These are phyloP conservation scores for Ophiocordyceps camponoti-leonardi DNA, from an alignment of 2,329 filamentous ascomycete genomes.

Conservation along the genomic window DNA sequence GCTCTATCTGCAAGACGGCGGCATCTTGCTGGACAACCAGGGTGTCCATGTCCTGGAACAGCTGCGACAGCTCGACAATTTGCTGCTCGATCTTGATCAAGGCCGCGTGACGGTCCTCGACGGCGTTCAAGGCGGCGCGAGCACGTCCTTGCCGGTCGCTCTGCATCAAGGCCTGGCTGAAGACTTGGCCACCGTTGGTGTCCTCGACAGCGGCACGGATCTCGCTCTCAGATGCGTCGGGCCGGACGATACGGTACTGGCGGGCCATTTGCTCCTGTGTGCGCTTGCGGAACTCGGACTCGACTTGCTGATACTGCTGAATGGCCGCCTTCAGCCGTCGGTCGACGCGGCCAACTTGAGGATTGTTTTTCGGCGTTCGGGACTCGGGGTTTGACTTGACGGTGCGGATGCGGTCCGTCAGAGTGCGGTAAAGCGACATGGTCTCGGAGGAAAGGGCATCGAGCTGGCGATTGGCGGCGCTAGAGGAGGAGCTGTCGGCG, in stretches of 20 bases:
- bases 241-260: slow-evolving; percentile 78
- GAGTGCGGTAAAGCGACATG: slow-evolving; percentile 64
- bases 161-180: slow-evolving; percentile 72
- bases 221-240: slow-evolving; percentile 64
- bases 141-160: slow-evolving; percentile 70
- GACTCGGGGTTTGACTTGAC: slow-evolving; percentile 73
- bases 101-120: slow-evolving; percentile 67
- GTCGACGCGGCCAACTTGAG: slow-evolving; percentile 70
- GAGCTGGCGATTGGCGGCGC: slow-evolving; percentile 49
- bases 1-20: slow-evolving; percentile 64
- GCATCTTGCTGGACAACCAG: slow-evolving; percentile 77
- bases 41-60: slow-evolving; percentile 81
- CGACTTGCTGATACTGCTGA: slow-evolving; percentile 62
- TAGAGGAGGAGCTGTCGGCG: slow-evolving; percentile 51
- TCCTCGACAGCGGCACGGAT: slow-evolving; percentile 63
- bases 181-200: slow-evolving; percentile 57
- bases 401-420: slow-evolving; percentile 62
- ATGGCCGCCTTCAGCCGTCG: slow-evolving; percentile 67
- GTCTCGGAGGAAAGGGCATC: slow-evolving; percentile 61
- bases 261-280: slow-evolving; percentile 71
- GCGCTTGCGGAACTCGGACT: slow-evolving; percentile 64
- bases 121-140: slow-evolving; percentile 59
- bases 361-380: slow-evolving; percentile 52
- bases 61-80: slow-evolving; percentile 69
- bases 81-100: slow-evolving; percentile 86